Conservation (phyloP, 345 rosid species). For the Nasturtium officinale region DNA sequence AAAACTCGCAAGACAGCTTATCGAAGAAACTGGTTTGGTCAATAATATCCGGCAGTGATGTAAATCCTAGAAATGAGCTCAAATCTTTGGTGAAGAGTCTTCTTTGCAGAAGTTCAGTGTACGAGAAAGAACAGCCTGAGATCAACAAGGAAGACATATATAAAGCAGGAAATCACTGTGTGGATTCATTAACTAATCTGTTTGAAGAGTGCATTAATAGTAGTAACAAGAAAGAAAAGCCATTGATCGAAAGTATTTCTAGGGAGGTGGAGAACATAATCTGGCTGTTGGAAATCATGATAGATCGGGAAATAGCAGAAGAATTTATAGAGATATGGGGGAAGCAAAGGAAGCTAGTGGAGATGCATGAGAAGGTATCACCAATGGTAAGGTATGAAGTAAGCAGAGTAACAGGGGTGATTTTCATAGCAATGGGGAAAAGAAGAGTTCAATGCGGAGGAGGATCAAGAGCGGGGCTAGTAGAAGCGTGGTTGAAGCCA, state of each 20-base stretch:
- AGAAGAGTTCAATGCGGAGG: conserved; percentile 73
- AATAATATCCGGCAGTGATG: conserved; percentile 61
- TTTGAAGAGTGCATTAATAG: conserved; percentile 57
- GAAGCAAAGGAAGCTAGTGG: conserved; percentile 54
- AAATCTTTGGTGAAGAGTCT: conserved; percentile 80
- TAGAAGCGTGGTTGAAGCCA: conserved; percentile 76
- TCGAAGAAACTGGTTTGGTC: conserved; percentile 72
- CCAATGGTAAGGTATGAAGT: conserved; percentile 91
- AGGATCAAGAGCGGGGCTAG: conserved; percentile 68
- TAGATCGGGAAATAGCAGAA: conserved; percentile 79
- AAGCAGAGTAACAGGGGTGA: conserved; percentile 72
- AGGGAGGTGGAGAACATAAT: conserved; percentile 83
- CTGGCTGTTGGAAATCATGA: conserved; percentile 81
- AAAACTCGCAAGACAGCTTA: conserved; percentile 54
- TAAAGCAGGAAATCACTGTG: conserved; percentile 58
- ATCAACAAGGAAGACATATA: conserved; percentile 73
- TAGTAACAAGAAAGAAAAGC: conserved; percentile 48
- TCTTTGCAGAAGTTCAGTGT: conserved; percentile 81
- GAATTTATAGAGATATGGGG: conserved; percentile 85
- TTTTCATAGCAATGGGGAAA: conserved; percentile 84
- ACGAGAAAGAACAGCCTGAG: conserved; percentile 78
- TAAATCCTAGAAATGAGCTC: conserved; percentile 79
- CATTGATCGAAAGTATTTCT: conserved; percentile 70
- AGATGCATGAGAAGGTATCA: conserved; percentile 65
- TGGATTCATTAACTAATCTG: conserved; percentile 53